A percentile compares a stretch with the other conserved stretches of the same genome.
Conservation (phyloP, 345 rosid genomes). For the Citrus maxima region DNA sequence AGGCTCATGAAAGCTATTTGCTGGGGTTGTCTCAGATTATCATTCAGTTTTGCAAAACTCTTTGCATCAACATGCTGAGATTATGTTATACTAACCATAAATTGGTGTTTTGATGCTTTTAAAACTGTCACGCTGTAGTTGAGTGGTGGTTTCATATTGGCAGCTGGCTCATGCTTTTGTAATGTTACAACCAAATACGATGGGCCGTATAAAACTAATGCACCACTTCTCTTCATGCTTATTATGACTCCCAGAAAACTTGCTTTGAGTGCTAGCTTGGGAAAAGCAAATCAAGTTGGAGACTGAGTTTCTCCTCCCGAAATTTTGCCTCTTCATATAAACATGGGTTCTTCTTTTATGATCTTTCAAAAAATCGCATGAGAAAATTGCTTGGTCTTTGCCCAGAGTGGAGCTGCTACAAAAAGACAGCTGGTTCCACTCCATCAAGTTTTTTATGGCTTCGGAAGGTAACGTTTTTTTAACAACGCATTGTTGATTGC, state of each 20-base stretch:
- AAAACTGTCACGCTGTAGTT: background rate
- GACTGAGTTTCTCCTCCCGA: background rate
- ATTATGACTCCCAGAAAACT: background rate
- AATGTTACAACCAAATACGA: too few species aligned
- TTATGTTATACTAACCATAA: too few species aligned
- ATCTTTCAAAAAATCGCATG: background rate
- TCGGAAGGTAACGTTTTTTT: background rate
- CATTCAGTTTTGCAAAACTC: background rate
- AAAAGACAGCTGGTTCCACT: background rate
- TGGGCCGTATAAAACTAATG: slow-evolving; percentile 3
- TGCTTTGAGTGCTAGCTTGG: background rate
- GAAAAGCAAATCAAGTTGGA: background rate
- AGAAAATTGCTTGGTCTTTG: background rate
- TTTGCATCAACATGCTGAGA: background rate
- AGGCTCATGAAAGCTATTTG: background rate
- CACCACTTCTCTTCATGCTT: background rate
- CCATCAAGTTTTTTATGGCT: background rate
- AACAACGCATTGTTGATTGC: background rate
- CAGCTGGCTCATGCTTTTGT: slow-evolving; percentile 15
- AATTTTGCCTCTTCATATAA: background rate
- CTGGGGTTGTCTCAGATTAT: background rate
- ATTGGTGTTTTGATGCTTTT: background rate
- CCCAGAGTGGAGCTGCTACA: background rate
- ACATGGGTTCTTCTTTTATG: background rate
- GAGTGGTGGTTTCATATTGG: slow-evolving; percentile 5